Conservation (phyloP, 2,329 filamentous ascomycete species). For the Escovopsis sp. region DNA sequence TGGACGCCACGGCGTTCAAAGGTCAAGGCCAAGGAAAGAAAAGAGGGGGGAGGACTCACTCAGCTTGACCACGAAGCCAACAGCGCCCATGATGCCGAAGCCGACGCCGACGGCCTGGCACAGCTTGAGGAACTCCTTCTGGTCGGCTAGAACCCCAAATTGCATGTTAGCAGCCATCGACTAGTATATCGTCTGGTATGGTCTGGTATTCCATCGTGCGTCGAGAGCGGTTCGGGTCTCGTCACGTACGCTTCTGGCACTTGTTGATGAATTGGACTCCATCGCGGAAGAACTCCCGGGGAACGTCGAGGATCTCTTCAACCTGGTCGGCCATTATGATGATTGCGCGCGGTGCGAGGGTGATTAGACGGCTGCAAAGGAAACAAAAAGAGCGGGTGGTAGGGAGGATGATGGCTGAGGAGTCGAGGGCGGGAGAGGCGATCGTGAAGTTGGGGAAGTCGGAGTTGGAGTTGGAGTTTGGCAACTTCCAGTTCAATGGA, state of each 20-base stretch:
- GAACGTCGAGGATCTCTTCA: conserved; percentile 56
- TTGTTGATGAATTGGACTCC: conserved; percentile 47
- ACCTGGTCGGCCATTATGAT: conserved; percentile 49
- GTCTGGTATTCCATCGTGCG: too few relatives aligned
- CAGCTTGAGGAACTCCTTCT: conserved; percentile 29
- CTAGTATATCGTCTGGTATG: background rate
- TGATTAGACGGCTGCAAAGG: too few relatives aligned
- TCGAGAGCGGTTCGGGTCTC: background rate
- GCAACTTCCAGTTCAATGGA: too few relatives aligned
- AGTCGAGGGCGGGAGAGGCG: too few relatives aligned
- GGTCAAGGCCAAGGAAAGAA: background rate
- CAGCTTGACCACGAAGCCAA: conserved; percentile 57
- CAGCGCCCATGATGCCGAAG: conserved; percentile 56
- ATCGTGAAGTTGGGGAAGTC: too few relatives aligned
- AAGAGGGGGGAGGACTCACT: conserved; percentile 27
- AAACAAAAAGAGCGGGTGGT: too few relatives aligned
- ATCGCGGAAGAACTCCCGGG: conserved; percentile 48
- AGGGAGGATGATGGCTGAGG: too few relatives aligned
- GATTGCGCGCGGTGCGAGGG: background rate
- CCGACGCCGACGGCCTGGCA: conserved; percentile 51
- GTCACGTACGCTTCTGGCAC: conserved; percentile 44
- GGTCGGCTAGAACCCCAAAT: conserved; percentile 18
- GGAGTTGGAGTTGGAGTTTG: too few relatives aligned
- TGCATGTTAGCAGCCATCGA: background rate
- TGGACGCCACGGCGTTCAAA: background rate